phyloP scores from a whole-genome alignment of 768 basidiomycete species.

The Hortiboletus campestris region DNA sequence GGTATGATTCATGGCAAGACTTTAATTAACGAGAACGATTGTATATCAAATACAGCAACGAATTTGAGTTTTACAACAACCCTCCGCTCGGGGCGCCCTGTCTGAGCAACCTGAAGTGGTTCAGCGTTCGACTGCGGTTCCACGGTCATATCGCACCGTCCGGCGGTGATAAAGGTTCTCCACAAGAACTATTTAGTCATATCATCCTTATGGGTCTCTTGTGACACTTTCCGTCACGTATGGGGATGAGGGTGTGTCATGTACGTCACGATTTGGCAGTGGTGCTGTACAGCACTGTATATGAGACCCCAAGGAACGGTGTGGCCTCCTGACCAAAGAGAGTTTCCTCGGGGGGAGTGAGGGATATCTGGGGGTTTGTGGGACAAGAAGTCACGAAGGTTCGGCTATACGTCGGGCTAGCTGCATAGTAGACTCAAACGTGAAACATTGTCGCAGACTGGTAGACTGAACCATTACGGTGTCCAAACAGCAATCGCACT shows the following conservation, averaged over 20 bases:
- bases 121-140: slow-evolving; percentile 10
- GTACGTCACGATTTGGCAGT: background rate
- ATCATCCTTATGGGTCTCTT: background rate
- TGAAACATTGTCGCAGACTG: background rate
- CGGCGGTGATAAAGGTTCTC: slow-evolving; percentile 1
- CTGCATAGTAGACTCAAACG: background rate
- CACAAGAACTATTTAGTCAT: background rate
- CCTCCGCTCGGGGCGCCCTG: background rate
- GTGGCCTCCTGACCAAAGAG: background rate
- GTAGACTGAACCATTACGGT: background rate
- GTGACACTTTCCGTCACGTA: background rate
- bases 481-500: background rate
- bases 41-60: background rate
- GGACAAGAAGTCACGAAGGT: background rate
- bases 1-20: background rate
- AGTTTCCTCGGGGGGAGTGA: too few relatives aligned
- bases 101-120: background rate
- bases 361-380: background rate
- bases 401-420: background rate
- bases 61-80: background rate
- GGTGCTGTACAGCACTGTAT: background rate
- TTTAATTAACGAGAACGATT: background rate
- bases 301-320: background rate
- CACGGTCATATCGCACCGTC: slow-evolving; percentile 15
- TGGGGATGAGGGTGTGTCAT: background rate